Evolutionary conservation across 2,329 filamentous ascomycete genomes (phyloP).

Genomic region (Epichloe scottii): DNA sequence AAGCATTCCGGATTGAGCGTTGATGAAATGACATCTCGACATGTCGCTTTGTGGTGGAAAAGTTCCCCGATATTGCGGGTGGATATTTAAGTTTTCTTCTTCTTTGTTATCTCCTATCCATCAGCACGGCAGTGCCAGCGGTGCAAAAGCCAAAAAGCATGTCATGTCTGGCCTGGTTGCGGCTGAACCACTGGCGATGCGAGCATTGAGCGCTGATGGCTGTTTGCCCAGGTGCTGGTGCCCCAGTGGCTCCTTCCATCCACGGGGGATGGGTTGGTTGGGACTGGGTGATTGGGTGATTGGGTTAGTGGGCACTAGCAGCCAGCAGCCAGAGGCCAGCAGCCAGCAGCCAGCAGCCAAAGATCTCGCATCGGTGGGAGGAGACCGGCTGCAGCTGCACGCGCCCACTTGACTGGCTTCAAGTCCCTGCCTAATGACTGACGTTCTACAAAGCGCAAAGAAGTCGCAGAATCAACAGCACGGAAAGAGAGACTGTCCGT

Average conservation of each 20-base stretch:
- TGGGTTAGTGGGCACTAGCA: too few relatives aligned
- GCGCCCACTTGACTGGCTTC: too few relatives aligned
- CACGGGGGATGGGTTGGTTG: background rate
- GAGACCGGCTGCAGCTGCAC: too few relatives aligned
- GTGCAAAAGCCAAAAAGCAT: too few relatives aligned
- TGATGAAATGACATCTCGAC: background rate
- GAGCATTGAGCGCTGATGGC: too few relatives aligned
- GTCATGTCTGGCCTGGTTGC: too few relatives aligned
- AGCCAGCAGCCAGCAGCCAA: too few relatives aligned
- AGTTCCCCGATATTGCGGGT: background rate
- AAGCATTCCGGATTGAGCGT: background rate
- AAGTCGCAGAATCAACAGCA: background rate
- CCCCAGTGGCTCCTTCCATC: background rate
- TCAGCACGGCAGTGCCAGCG: background rate
- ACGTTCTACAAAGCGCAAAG: background rate
- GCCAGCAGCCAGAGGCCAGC: too few relatives aligned
- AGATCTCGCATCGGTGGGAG: too few relatives aligned
- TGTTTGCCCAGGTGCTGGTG: background rate
- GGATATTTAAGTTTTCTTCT: background rate
- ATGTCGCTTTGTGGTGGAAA: slow-evolving; percentile 1
- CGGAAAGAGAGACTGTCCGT: background rate
- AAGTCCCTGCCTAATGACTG: background rate
- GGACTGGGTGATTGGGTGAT: too few relatives aligned
- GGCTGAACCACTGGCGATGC: too few relatives aligned
- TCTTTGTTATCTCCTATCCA: background rate